phyloP scores from a whole-genome alignment of 106 monocot species.

The Platanthera guangdongensis region DNA sequence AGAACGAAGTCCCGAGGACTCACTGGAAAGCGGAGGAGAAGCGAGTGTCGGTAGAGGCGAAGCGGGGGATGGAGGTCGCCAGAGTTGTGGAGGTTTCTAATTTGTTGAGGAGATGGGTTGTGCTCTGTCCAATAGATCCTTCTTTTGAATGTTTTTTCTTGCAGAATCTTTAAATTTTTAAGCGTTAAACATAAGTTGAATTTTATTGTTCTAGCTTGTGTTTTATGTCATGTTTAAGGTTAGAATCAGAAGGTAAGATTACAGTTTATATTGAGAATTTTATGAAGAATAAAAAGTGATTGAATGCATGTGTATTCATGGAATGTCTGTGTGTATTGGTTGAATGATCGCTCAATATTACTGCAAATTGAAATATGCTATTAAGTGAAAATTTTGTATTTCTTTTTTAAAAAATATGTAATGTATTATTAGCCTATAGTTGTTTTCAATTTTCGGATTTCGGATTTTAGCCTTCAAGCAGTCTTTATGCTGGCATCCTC shows the following conservation, averaged over 20 bases:
- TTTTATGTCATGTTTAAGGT: neutral
- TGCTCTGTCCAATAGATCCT: constrained; percentile 53
- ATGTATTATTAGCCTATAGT: neutral
- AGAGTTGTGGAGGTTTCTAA: constrained; percentile 61
- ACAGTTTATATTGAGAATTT: too few species aligned
- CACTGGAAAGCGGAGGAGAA: constrained; percentile 73
- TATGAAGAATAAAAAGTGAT: too few species aligned
- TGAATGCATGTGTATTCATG: too few species aligned
- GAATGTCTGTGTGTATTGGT: too few species aligned
- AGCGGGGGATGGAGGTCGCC: constrained; percentile 72
- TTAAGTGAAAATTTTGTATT: neutral
- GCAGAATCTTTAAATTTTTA: neutral
- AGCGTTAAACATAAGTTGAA: neutral
- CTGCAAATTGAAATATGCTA: neutral
- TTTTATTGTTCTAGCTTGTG: constrained; percentile 5
- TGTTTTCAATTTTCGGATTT: neutral
- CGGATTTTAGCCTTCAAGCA: too few species aligned
- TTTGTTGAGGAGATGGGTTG: constrained; percentile 56
- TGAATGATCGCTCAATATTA: neutral
- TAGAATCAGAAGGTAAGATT: too few species aligned
- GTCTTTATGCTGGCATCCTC: too few species aligned
- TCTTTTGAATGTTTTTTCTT: constrained; percentile 33
- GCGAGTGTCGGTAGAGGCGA: constrained; percentile 68
- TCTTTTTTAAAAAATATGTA: too few species aligned
- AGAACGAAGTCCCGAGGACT: constrained; percentile 63